Conservation (phyloP, 2,329 filamentous ascomycete genomes). For the Aspergillus ochraceoroseus region DNA sequence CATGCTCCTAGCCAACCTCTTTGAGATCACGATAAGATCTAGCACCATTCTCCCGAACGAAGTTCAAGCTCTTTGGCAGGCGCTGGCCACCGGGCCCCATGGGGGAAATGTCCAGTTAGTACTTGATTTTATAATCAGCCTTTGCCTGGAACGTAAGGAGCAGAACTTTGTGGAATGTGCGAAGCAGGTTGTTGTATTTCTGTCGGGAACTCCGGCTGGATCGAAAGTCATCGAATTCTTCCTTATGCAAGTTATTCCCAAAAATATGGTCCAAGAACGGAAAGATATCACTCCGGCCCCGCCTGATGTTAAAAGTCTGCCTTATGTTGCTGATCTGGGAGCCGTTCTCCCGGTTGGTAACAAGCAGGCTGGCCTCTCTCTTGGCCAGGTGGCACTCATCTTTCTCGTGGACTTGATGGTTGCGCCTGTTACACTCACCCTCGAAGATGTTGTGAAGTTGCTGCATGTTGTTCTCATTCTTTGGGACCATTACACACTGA, state of each 20-base stretch:
- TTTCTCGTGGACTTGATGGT: conserved; percentile 95
- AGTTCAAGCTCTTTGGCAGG: conserved; percentile 96
- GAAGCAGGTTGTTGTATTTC: conserved; percentile 95
- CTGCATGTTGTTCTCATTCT: conserved; percentile 88
- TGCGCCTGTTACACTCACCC: conserved; percentile 72
- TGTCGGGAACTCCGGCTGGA: conserved; percentile 79
- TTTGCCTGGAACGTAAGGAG: conserved; percentile 88
- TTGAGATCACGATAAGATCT: conserved; percentile 93
- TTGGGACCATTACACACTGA: conserved; percentile 93
- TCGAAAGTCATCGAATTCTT: conserved; percentile 93
- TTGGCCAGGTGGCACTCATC: conserved; percentile 89
- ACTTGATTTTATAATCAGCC: conserved; percentile 89
- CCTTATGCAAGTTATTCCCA: conserved; percentile 82
- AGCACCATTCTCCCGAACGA: conserved; percentile 88
- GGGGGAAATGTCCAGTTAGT: conserved; percentile 91
- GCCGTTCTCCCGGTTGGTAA: conserved; percentile 77
- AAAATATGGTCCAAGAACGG: conserved; percentile 92
- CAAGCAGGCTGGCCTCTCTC: conserved; percentile 85
- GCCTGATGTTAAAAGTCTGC: conserved; percentile 67
- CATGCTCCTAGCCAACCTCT: conserved; percentile 86
- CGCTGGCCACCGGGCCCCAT: conserved; percentile 85
- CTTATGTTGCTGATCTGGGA: conserved; percentile 82
- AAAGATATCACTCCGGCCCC: conserved; percentile 62
- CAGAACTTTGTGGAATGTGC: conserved; percentile 98
- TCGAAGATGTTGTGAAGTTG: conserved; percentile 76